Conservation (phyloP, 2,329 filamentous ascomycete genomes). For the Xylariaceae sp. region DNA sequence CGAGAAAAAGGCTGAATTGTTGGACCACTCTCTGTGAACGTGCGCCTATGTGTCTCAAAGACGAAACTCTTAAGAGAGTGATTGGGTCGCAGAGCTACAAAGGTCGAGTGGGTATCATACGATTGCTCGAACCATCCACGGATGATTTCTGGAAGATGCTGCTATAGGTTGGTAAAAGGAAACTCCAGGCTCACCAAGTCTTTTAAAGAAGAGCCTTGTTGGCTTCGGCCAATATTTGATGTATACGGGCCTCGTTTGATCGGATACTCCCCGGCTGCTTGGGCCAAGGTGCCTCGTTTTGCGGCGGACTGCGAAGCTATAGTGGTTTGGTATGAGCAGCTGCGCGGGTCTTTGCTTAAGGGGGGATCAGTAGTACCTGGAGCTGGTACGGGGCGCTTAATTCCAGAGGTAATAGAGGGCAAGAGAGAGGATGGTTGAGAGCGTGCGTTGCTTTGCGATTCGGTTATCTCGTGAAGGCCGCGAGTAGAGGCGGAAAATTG, state of each 20-base stretch:
- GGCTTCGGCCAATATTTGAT: slow-evolving; percentile 31
- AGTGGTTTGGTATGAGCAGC: slow-evolving; percentile 13
- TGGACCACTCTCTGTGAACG: background rate
- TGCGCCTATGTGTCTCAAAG: background rate
- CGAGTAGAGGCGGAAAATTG: slow-evolving; percentile 20
- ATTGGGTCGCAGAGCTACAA: background rate
- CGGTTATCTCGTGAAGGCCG: slow-evolving; percentile 49
- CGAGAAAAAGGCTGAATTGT: too few relatives aligned
- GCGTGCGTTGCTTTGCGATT: slow-evolving; percentile 58
- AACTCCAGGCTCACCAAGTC: slow-evolving; percentile 19
- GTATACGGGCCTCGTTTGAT: slow-evolving; percentile 1
- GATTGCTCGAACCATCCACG: background rate
- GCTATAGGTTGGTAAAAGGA: background rate
- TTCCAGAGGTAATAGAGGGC: slow-evolving; percentile 21
- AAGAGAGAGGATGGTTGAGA: slow-evolving; percentile 37
- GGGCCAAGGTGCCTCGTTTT: slow-evolving; percentile 57
- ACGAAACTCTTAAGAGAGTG: background rate
- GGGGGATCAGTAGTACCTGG: slow-evolving; percentile 34
- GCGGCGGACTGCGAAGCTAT: slow-evolving; percentile 50
- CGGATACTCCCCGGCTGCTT: slow-evolving; percentile 39
- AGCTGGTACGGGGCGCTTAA: slow-evolving; percentile 49
- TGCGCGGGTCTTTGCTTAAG: slow-evolving; percentile 7
- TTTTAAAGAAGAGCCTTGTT: slow-evolving; percentile 39
- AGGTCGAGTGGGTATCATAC: slow-evolving; percentile 1
- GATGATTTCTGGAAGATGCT: background rate